Conservation (phyloP, 768 basidiomycete species). For the Mycena epipterygia region DNA sequence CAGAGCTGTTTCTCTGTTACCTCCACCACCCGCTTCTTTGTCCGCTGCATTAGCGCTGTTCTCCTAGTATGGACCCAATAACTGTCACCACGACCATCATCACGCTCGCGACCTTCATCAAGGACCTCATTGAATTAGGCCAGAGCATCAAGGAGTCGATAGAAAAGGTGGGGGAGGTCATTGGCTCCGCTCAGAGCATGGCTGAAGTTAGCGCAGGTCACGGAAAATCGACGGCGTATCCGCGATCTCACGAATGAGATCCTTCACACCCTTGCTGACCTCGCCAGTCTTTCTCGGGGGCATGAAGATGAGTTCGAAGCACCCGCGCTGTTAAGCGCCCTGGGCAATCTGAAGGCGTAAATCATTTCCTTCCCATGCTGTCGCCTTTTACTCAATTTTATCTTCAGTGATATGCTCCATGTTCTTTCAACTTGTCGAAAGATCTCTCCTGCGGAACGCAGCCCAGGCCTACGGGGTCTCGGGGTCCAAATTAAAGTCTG, state of each 20-base stretch:
- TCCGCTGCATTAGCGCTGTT: neutral
- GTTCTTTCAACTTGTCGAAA: neutral
- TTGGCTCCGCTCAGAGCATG: no score
- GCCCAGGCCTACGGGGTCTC: neutral
- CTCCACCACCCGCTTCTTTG: neutral
- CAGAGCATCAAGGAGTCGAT: no score
- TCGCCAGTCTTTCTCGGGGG: slow-evolving; percentile 2
- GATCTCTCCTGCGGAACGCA: neutral
- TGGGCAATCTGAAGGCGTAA: slow-evolving; percentile 21
- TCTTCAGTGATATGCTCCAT: neutral
- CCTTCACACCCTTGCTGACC: neutral
- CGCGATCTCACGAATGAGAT: slow-evolving; percentile 5
- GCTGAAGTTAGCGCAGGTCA: no score
- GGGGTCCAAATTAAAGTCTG: neutral
- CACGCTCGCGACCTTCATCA: neutral
- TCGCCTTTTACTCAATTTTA: neutral
- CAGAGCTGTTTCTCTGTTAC: no score
- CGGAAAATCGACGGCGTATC: neutral
- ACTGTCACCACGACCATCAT: neutral
- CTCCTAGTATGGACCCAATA: no score
- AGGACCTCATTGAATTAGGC: neutral
- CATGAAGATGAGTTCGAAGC: no score
- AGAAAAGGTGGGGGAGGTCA: no score
- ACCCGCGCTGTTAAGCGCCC: slow-evolving; percentile 22
- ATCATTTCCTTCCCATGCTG: neutral